phyloP scores from a whole-genome alignment of 2,329 filamentous ascomycete genomes.

The Diaporthe velutina region DNA sequence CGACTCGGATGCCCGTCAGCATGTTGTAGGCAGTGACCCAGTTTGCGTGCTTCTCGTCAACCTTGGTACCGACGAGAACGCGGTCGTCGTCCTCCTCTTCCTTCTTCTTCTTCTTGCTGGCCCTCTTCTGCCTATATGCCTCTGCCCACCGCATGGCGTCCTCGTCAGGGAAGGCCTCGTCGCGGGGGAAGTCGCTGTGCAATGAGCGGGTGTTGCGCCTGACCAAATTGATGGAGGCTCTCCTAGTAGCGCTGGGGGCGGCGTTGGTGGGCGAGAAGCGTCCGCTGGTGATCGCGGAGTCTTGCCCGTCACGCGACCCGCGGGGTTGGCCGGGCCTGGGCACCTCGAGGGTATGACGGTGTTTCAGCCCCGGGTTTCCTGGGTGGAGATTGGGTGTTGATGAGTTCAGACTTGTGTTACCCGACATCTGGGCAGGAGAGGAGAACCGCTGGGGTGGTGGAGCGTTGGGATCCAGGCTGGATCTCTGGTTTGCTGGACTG shows the following conservation, averaged over 20 bases:
- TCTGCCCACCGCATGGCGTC: slow-evolving; percentile 94
- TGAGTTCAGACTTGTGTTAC: slow-evolving; percentile 52
- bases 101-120: slow-evolving; percentile 84
- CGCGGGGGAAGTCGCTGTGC: slow-evolving; percentile 84
- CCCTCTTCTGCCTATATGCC: slow-evolving; percentile 90
- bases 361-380: slow-evolving; percentile 73
- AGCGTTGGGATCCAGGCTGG: slow-evolving; percentile 41
- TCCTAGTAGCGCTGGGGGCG: slow-evolving; percentile 69
- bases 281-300: slow-evolving; percentile 77
- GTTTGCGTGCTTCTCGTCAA: slow-evolving; percentile 96
- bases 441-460: slow-evolving; percentile 70
- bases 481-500: slow-evolving; percentile 40
- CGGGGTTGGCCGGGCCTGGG: slow-evolving; percentile 77
- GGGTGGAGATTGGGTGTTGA: slow-evolving; percentile 63
- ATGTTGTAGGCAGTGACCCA: slow-evolving; percentile 99
- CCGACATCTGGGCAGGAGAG: slow-evolving; percentile 69
- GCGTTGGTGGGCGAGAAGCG: slow-evolving; percentile 80
- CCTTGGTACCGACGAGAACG: slow-evolving; percentile 95
- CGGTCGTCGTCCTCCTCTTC: slow-evolving; percentile 94
- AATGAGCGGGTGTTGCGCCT: slow-evolving; percentile 87
- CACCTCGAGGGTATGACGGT: slow-evolving; percentile 90
- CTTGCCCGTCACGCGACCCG: slow-evolving; percentile 79
- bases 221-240: slow-evolving; percentile 86
- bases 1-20: slow-evolving; percentile 98
- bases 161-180: slow-evolving; percentile 88